Evolutionary conservation across 192 early-diverging fungal genomes (phyloP).

Genomic region (Paraglomus occultum): DNA sequence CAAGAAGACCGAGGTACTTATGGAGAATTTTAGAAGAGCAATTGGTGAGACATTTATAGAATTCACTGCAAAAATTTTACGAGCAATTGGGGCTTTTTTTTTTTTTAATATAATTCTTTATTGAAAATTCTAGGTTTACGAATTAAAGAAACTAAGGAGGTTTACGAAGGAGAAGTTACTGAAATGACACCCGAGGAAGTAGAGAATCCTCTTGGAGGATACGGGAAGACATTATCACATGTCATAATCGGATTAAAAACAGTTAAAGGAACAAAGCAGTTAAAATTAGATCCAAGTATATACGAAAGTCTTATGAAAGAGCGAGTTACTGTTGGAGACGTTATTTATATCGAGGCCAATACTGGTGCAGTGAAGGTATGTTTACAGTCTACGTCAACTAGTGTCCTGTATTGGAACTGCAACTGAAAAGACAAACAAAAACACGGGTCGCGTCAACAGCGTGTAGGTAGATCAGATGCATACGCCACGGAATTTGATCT

Average conservation of each 20-base stretch:
- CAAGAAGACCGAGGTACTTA: constrained; percentile 99
- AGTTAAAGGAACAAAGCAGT: constrained; percentile 97
- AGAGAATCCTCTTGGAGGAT: constrained; percentile 97
- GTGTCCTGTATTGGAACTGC: neutral
- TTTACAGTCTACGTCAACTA: too few relatives aligned
- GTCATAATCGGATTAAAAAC: constrained; percentile 97
- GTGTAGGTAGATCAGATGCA: constrained; percentile 96
- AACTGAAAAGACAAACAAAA: neutral
- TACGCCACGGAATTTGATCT: constrained; percentile 98
- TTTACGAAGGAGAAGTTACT: constrained; percentile 99
- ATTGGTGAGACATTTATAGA: constrained; percentile 58
- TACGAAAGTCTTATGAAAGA: constrained; percentile 97
- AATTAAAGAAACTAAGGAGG: constrained; percentile 99
- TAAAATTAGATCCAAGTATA: constrained; percentile 96
- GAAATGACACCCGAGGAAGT: constrained; percentile 97
- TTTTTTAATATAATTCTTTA: constrained; percentile 9
- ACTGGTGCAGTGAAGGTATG: constrained; percentile 94
- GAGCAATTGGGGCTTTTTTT: too few relatives aligned
- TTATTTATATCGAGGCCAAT: constrained; percentile 98
- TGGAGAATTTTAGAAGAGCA: constrained; percentile 98
- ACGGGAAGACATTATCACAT: constrained; percentile 94
- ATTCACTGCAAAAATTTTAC: too few relatives aligned
- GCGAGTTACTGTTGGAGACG: constrained; percentile 93
- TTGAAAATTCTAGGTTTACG: constrained; percentile 63
- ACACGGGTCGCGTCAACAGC: constrained; percentile 44